phyloP scores from a whole-genome alignment of 768 basidiomycete species.

The Crassisporium funariophilum region DNA sequence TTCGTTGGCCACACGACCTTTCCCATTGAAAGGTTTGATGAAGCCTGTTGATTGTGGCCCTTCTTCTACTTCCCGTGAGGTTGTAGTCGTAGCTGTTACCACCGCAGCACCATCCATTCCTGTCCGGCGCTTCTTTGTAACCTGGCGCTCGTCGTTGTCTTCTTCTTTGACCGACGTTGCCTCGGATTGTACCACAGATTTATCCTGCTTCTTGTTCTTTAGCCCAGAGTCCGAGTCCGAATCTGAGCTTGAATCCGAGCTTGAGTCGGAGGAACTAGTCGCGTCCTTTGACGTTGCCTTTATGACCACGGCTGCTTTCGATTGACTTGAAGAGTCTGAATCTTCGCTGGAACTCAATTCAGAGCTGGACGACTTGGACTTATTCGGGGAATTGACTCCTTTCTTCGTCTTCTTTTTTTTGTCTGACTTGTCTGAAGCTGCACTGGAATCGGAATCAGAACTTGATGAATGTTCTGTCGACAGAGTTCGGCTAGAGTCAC shows the following conservation, averaged over 20 bases:
- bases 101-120: conserved; percentile 53
- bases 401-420: conserved; percentile 13
- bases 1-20: conserved; percentile 49
- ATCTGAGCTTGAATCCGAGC: conserved; percentile 27
- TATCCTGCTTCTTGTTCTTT: conserved; percentile 6
- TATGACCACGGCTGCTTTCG: conserved; percentile 5
- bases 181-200: not conserved
- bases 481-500: conserved; percentile 43
- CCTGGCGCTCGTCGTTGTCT: conserved; percentile 30
- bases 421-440: no score
- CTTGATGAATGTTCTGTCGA: conserved; percentile 20
- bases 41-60: conserved; percentile 15
- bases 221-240: conserved; percentile 26
- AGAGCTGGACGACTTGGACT: conserved; percentile 5
- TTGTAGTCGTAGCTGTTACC: conserved; percentile 33
- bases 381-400: not conserved
- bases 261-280: conserved; percentile 3
- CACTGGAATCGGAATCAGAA: conserved; percentile 27
- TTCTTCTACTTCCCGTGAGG: conserved; percentile 11
- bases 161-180: conserved; percentile 10
- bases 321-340: conserved; percentile 3
- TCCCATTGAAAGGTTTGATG: conserved; percentile 28
- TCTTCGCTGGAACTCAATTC: conserved; percentile 13
- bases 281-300: not conserved
- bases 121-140: conserved; percentile 64